Evolutionary conservation across 441 rosid genomes (phyloP).

Genomic region (Gossypium gossypioides): DNA sequence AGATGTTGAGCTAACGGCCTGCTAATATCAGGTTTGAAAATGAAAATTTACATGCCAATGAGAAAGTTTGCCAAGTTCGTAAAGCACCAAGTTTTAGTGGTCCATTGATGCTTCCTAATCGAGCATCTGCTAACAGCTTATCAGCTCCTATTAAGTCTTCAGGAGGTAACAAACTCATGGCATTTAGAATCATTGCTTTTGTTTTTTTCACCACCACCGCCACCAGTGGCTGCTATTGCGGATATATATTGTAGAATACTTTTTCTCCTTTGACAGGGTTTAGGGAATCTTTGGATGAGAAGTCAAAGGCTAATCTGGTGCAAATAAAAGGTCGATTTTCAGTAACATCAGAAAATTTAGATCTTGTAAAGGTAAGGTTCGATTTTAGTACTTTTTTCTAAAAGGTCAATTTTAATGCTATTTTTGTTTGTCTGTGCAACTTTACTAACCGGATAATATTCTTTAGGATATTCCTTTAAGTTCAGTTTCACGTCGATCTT

Average conservation of each 20-base stretch:
- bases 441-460: constrained; percentile 43
- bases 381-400: not conserved
- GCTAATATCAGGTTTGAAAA: constrained; percentile 45
- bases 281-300: constrained; percentile 87
- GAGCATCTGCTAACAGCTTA: constrained; percentile 95
- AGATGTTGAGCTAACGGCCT: constrained; percentile 10
- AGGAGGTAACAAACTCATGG: constrained; percentile 41
- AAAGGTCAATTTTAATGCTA: constrained; percentile 7
- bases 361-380: constrained; percentile 71
- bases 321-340: constrained; percentile 95
- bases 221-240: not conserved
- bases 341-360: constrained; percentile 93
- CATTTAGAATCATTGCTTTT: constrained; percentile 1
- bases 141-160: constrained; percentile 97
- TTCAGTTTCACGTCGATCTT: constrained; percentile 65
- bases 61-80: constrained; percentile 39
- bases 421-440: constrained; percentile 15
- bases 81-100: constrained; percentile 91
- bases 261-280: constrained; percentile 44
- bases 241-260: not conserved
- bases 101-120: constrained; percentile 82
- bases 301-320: constrained; percentile 78
- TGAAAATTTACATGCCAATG: constrained; percentile 41
- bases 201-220: constrained; percentile 3
- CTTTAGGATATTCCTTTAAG: constrained; percentile 77